Evolutionary conservation across 352 stramenopile genomes (phyloP).

Genomic region (Phytophthora pluvialis): DNA sequence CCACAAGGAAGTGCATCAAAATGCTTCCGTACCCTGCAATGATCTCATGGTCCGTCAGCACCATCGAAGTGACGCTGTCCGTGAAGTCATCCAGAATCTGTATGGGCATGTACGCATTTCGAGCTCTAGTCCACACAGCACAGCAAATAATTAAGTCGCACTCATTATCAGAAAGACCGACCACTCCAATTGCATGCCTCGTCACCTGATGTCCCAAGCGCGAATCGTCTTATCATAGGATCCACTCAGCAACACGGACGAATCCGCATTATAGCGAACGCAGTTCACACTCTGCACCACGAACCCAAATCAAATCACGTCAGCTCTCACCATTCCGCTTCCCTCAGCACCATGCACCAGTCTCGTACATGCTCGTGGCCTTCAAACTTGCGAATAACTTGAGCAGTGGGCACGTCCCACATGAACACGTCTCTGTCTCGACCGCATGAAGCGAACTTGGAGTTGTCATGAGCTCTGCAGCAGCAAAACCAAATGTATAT

Average conservation of each 20-base stretch:
- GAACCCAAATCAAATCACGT: not conserved
- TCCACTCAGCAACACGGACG: slow-evolving; percentile 80
- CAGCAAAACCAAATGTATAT: not conserved
- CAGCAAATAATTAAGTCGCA: slow-evolving; percentile 14
- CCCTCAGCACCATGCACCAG: not conserved
- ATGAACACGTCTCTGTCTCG: slow-evolving; percentile 88
- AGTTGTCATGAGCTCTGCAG: slow-evolving; percentile 82
- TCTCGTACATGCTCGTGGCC: slow-evolving; percentile 72
- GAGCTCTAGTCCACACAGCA: slow-evolving; percentile 44
- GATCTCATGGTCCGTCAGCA: slow-evolving; percentile 80
- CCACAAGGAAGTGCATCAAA: not conserved
- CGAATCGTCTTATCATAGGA: slow-evolving; percentile 91
- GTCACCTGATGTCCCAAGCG: slow-evolving; percentile 76
- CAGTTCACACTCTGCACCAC: slow-evolving; percentile 80
- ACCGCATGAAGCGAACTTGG: slow-evolving; percentile 87
- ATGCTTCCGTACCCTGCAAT: slow-evolving; percentile 61
- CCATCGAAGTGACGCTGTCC: slow-evolving; percentile 88
- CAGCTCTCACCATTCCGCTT: not conserved
- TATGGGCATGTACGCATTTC: slow-evolving; percentile 79
- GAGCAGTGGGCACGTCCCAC: slow-evolving; percentile 88
- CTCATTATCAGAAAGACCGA: not conserved
- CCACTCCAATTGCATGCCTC: not conserved
- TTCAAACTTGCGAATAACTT: slow-evolving; percentile 90
- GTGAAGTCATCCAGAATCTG: slow-evolving; percentile 89
- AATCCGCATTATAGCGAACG: slow-evolving; percentile 81